Evolutionary conservation across 2,329 filamentous ascomycete species (phyloP).

Genomic region (Sporothrix dimorphospora): DNA sequence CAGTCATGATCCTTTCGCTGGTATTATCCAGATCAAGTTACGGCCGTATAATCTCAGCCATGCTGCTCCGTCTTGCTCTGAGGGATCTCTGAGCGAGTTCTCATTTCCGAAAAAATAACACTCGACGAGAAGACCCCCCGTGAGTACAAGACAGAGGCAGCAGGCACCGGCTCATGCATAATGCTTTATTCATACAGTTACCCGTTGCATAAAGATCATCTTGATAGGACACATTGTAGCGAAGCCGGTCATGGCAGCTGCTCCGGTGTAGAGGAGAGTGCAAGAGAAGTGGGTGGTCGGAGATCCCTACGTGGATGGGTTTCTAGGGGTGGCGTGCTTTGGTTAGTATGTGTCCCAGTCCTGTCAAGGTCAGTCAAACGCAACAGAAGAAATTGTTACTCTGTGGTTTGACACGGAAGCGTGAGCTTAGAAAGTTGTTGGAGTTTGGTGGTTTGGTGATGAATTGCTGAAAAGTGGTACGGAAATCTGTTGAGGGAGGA

Average conservation of each 20-base stretch:
- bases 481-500: background rate
- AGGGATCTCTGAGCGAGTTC: background rate
- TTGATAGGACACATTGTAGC: slow-evolving; percentile 30
- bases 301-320: slow-evolving; percentile 21
- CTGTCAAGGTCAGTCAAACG: too few relatives aligned
- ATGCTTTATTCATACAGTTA: slow-evolving; percentile 35
- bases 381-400: background rate
- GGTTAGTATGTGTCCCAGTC: background rate
- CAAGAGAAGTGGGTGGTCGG: background rate
- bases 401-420: background rate
- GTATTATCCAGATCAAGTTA: slow-evolving; percentile 43
- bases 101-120: background rate
- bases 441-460: background rate
- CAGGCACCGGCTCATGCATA: slow-evolving; percentile 35
- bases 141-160: slow-evolving; percentile 19
- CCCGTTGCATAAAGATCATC: slow-evolving; percentile 33
- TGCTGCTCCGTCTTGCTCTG: slow-evolving; percentile 20
- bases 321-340: background rate
- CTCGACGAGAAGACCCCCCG: too few relatives aligned
- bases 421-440: background rate
- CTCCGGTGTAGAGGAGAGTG: slow-evolving; percentile 15
- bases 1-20: slow-evolving; percentile 99
- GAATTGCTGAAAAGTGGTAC: background rate
- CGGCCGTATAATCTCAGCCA: slow-evolving; percentile 47
- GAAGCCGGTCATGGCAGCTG: slow-evolving; percentile 24